phyloP scores from a whole-genome alignment of 768 basidiomycete species.

The Tricholoma terreum region DNA sequence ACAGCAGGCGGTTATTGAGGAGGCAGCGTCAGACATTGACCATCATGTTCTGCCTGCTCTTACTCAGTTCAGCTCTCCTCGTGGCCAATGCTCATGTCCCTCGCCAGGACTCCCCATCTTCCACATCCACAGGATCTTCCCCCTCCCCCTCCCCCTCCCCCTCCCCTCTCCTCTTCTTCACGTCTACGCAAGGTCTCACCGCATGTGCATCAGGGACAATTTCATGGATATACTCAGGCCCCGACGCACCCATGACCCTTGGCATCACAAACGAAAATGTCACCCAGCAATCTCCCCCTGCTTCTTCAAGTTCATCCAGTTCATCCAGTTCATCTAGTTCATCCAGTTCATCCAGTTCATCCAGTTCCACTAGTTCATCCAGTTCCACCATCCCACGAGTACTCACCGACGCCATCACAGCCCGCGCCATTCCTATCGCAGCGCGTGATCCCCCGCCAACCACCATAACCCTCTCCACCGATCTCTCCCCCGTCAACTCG shows the following conservation, averaged over 20 bases:
- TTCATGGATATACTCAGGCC: constrained; percentile 39
- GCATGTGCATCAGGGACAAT: constrained; percentile 28
- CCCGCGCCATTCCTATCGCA: not conserved
- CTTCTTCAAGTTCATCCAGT: constrained; percentile 5
- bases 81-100: not conserved
- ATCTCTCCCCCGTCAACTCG: constrained; percentile 23
- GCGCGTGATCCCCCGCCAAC: not conserved
- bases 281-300: constrained; percentile 16
- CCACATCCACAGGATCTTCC: not conserved
- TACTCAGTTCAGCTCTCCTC: not conserved
- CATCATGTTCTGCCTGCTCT: not conserved
- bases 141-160: constrained; percentile 7
- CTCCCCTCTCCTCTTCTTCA: constrained; percentile 20
- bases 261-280: constrained; percentile 39
- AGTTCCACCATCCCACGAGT: not conserved
- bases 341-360: too few species aligned
- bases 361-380: too few species aligned
- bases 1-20: too few species aligned
- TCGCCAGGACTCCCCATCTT: not conserved
- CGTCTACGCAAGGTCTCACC: constrained; percentile 12
- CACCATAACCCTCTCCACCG: constrained; percentile 8
- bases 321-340: too few species aligned
- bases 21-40: too few species aligned
- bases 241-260: constrained; percentile 26
- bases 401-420: constrained; percentile 5